Evolutionary conservation across 2,329 filamentous ascomycete genomes (phyloP), one percentile per base, ranked within the genome.

Genomic region (Verticillium alfalfae): DNA sequence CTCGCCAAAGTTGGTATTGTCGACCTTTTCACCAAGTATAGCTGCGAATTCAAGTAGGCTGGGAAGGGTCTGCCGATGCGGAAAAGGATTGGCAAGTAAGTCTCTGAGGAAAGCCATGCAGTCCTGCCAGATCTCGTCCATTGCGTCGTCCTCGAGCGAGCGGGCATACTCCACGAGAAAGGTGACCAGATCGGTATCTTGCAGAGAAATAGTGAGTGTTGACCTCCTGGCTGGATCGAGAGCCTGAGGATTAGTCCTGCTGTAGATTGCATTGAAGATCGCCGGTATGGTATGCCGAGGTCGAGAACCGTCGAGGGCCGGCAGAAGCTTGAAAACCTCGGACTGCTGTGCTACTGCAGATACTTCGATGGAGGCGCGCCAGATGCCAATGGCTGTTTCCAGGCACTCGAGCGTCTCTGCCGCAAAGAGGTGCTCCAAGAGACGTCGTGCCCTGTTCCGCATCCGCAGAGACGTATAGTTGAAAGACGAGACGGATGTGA

Each of bases 101-200:
- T 99, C 96, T 65, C 88, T 90, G 63, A 98, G 75, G 73, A 99
- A 99, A 0, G 89, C 86, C 69, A 93, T 92, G 73, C 94, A 99
- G 72, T 99, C 94, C 49, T 88, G 84, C 95, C 95, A 99, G 57
- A 99, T 97, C 75, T 99, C 95, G 69, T 99, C 95, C 84, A 97
- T 94, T 16, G 95, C 91, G 78, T 99, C 95, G 69, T 99, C 95
- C 70, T 99, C 95, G 13, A 98, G 81, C 0, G 93, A 95, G 36
- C 86, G 86, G 0, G 93, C 89, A 73, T 99, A 99, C 65, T 95
- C 91, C 8, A 97, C 91, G 55, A 98, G 76, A 73, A 99, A 99
- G 9, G 90, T 85, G 9, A 94, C 91, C 12, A 99, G 80, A 69
- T 97, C 93, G 0, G 86, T 85, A 69, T 97, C 93, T 60, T 88